Percentiles rank a stretch among this genome's conserved stretches.
These are phyloP conservation scores for Trichoderma sp. DNA, from an alignment of 2,329 filamentous ascomycete species.

Conservation along the genomic window DNA sequence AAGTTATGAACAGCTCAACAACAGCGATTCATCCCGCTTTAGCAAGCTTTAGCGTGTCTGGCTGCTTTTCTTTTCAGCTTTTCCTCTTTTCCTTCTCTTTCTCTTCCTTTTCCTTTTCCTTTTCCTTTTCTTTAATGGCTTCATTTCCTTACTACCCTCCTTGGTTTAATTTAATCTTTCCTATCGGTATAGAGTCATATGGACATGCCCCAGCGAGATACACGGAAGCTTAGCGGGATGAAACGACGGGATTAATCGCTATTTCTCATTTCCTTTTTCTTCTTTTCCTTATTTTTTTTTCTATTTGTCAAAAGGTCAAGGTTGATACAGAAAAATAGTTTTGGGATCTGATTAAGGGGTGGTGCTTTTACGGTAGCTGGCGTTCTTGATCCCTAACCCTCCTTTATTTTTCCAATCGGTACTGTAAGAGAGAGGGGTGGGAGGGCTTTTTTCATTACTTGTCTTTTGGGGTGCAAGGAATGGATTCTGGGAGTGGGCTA, in stretches of 20 bases:
- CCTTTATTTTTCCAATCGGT: neutral
- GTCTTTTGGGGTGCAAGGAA: neutral
- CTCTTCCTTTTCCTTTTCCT: neutral
- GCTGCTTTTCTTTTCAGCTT: neutral
- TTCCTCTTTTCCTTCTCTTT: neutral
- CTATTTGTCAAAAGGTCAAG: constrained; percentile 9
- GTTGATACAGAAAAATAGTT: constrained; percentile 20
- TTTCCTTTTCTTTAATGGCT: neutral
- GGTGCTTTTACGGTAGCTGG: neutral
- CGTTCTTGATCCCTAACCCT: neutral
- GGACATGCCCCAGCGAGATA: constrained; percentile 3
- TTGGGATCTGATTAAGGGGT: neutral
- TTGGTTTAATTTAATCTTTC: constrained; percentile 12
- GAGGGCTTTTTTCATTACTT: neutral
- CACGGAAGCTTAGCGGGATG: neutral
- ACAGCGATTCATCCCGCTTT: neutral
- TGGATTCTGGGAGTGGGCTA: neutral
- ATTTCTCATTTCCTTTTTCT: neutral
- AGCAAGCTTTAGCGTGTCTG: constrained; percentile 13
- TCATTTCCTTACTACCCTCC: neutral
- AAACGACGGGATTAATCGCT: neutral
- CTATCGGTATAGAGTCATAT: constrained; percentile 3
- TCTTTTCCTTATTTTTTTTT: neutral
- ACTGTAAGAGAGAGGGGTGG: neutral
- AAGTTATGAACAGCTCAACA: neutral